These are phyloP conservation scores for Pseudonitzschia multistriata DNA, from an alignment of 108 stramenopile genomes.

Conservation along the genomic window DNA sequence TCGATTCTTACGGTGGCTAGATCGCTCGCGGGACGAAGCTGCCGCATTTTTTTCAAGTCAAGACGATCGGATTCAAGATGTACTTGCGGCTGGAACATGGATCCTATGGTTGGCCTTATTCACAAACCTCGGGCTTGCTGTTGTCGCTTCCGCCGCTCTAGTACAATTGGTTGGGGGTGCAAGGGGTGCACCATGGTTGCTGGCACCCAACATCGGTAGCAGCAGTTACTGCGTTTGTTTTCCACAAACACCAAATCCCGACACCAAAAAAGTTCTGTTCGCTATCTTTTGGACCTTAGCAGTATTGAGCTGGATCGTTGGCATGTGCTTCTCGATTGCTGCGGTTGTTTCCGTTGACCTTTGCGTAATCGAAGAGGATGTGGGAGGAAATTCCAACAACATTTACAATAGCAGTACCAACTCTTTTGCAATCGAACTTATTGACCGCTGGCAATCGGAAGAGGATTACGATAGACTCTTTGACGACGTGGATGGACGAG, in stretches of 20 bases:
- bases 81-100: neutral
- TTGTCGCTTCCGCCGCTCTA: neutral
- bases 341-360: neutral
- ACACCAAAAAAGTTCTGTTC: neutral
- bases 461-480: too few species aligned
- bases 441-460: neutral
- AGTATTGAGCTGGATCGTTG: neutral
- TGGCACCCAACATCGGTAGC: too few species aligned
- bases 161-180: neutral
- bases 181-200: neutral
- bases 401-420: neutral
- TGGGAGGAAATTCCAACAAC: neutral
- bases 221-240: too few species aligned
- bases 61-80: neutral
- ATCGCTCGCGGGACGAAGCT: neutral
- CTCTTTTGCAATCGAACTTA: neutral
- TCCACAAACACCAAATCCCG: neutral
- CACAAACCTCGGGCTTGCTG: neutral
- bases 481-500: too few species aligned
- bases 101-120: neutral
- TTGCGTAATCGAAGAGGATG: neutral
- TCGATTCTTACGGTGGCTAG: neutral
- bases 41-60: neutral
- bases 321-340: neutral
- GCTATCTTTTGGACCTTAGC: neutral